These are phyloP conservation scores for Schizosaccharomyces osmophilus DNA, from an alignment of 805 yeast species.

Conservation along the genomic window DNA sequence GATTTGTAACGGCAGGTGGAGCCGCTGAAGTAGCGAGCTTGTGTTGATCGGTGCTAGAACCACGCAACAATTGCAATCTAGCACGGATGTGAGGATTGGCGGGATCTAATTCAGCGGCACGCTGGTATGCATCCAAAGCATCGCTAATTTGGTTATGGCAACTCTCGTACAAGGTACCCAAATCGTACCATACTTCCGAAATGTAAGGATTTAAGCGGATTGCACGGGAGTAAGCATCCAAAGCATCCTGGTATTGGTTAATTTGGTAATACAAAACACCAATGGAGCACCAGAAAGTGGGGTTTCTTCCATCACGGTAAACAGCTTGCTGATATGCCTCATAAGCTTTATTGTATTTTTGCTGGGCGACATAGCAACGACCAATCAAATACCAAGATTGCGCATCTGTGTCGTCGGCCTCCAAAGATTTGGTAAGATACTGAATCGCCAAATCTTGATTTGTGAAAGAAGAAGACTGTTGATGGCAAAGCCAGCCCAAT, in stretches of 20 bases:
- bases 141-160: slow-evolving; percentile 88
- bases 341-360: slow-evolving; percentile 85
- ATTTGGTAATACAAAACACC: slow-evolving; percentile 94
- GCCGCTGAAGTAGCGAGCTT: neutral
- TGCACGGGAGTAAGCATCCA: slow-evolving; percentile 93
- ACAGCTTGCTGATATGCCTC: slow-evolving; percentile 98
- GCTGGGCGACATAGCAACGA: slow-evolving; percentile 86
- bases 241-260: slow-evolving; percentile 83
- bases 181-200: slow-evolving; percentile 94
- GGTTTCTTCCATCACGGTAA: slow-evolving; percentile 84
- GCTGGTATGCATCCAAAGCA: slow-evolving; percentile 88
- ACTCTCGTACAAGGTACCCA: slow-evolving; percentile 89
- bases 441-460: slow-evolving; percentile 67
- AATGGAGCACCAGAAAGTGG: slow-evolving; percentile 90
- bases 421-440: slow-evolving; percentile 64
- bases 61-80: slow-evolving; percentile 53
- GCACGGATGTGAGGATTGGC: slow-evolving; percentile 84
- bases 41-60: slow-evolving; percentile 7
- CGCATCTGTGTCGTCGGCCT: slow-evolving; percentile 73
- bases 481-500: slow-evolving; percentile 79
- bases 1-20: neutral
- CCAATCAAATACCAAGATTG: slow-evolving; percentile 95
- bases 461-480: slow-evolving; percentile 35
- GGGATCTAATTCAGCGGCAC: slow-evolving; percentile 89
- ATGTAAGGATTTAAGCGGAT: slow-evolving; percentile 87